phyloP scores from a whole-genome alignment of 148 eudicot genomes.

The Nyssa sinensis region DNA sequence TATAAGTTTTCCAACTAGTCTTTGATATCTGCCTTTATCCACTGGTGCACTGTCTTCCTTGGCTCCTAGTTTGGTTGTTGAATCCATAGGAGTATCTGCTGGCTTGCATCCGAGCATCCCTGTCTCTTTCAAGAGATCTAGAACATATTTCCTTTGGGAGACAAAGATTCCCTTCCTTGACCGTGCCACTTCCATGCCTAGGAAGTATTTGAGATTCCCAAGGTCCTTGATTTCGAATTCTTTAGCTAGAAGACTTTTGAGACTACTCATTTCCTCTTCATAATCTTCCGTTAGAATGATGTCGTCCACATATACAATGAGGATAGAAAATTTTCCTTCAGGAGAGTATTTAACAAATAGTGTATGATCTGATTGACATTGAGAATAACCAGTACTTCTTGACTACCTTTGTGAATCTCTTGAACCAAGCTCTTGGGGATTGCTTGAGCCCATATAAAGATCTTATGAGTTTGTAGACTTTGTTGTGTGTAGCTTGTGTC shows the following conservation, averaged over 20 bases:
- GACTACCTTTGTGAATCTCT: not conserved
- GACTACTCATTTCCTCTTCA: not conserved
- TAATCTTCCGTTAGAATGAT: not conserved
- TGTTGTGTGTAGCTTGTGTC: too few relatives aligned
- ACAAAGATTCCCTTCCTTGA: not conserved
- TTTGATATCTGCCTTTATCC: too few relatives aligned
- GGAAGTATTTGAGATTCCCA: not conserved
- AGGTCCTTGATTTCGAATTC: too few relatives aligned
- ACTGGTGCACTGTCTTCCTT: not conserved
- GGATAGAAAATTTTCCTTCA: not conserved
- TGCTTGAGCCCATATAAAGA: not conserved
- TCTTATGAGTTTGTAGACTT: too few relatives aligned
- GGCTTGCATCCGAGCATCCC: too few relatives aligned
- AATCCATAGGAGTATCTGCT: not conserved
- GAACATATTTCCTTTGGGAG: not conserved
- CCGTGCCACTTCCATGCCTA: constrained; percentile 2
- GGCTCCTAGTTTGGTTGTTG: not conserved
- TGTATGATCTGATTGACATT: not conserved
- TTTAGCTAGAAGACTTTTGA: not conserved
- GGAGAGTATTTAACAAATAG: not conserved
- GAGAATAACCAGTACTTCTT: not conserved
- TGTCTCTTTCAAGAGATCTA: constrained; percentile 1
- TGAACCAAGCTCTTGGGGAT: not conserved
- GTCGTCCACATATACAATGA: not conserved
- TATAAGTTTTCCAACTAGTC: too few relatives aligned